Percentiles rank a stretch among this genome's conserved stretches.
Conservation (phyloP, 768 basidiomycete genomes). For the Bullera alba region DNA sequence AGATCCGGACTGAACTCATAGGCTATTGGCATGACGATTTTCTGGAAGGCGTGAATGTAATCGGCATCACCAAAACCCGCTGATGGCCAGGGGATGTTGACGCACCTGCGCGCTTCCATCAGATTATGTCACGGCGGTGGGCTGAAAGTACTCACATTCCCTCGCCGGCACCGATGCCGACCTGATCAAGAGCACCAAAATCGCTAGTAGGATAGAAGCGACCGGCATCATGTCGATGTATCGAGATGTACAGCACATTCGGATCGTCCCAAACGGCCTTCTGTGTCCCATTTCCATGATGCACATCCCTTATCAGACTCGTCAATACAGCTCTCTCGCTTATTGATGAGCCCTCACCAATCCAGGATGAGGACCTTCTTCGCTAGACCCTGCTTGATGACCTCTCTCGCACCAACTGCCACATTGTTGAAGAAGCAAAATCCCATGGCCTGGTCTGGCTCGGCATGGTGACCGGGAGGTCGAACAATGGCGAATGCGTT, state of each 20-base stretch:
- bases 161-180: slow-evolving; percentile 71
- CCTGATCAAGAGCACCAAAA: slow-evolving; percentile 78
- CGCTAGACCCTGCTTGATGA: slow-evolving; percentile 61
- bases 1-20: slow-evolving; percentile 93
- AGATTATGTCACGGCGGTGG: background rate
- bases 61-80: slow-evolving; percentile 87
- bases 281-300: slow-evolving; percentile 97
- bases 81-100: slow-evolving; percentile 92
- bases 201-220: slow-evolving; percentile 87
- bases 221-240: slow-evolving; percentile 91
- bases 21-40: slow-evolving; percentile 92
- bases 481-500: slow-evolving; percentile 92
- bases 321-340: too few relatives aligned
- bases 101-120: slow-evolving; percentile 51
- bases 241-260: slow-evolving; percentile 80
- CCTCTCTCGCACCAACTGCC: slow-evolving; percentile 78
- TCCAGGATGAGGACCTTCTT: slow-evolving; percentile 86
- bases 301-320: slow-evolving; percentile 69
- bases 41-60: slow-evolving; percentile 93
- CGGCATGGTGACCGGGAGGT: slow-evolving; percentile 96
- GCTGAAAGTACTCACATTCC: slow-evolving; percentile 60
- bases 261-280: slow-evolving; percentile 91
- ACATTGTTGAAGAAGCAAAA: slow-evolving; percentile 99
- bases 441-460: slow-evolving; percentile 96
- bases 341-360: slow-evolving; percentile 68